Evolutionary conservation across 2,329 filamentous ascomycete genomes (phyloP), one percentile per base, ranked within the genome.

Genomic region (Pseudocercospora fijiensis): DNA sequence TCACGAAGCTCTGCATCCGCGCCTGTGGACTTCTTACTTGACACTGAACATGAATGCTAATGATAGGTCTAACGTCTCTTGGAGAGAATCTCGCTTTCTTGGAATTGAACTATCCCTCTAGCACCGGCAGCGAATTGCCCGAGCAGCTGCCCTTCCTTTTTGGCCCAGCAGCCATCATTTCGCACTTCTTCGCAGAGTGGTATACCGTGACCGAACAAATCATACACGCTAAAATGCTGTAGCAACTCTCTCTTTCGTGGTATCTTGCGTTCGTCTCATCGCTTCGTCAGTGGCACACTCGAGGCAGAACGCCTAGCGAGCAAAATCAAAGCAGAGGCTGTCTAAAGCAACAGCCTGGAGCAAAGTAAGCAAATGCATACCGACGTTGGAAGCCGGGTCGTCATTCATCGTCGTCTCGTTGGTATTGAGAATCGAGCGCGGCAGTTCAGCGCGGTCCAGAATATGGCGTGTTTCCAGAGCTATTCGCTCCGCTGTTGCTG

Each of bases 381-480:
- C 45, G 18, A n/a, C 6, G 4, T 13, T 13, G 26, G 16, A 53
- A 8, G 16, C 22, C 24, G 3, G 28, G 26, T n/a, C 49, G 13
- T 37, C n/a, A 18, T 56, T 33, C 13, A 24, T 56, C 16, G 26
- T 56, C 26, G 18, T 41, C 53, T 56, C 53, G 10, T 28, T 24
- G 24, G 3, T 30, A 10, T 16, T 1, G 6, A 22, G 28, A 56
- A 10, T 33, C 53, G 16, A 22, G 27, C 11, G 30, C 9, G 53
- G 18, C 18, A 53, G n/a, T 28, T 33, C 30, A 56, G n/a, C 28
- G 28, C 4, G 53, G 27, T 18, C 53, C 28, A 13, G 18, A 24
- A 28, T 63, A 63, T 27, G 67, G 67, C 11, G 67, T 66, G 37
- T 51, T 52, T 6, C 27, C 51, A 8, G 65, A 60, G 56, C 62